A percentile compares a stretch with the other conserved stretches of the same genome.
Conservation (phyloP, 164 flowering plant genomes). For the Kalanchoe fedtschenkoi region DNA sequence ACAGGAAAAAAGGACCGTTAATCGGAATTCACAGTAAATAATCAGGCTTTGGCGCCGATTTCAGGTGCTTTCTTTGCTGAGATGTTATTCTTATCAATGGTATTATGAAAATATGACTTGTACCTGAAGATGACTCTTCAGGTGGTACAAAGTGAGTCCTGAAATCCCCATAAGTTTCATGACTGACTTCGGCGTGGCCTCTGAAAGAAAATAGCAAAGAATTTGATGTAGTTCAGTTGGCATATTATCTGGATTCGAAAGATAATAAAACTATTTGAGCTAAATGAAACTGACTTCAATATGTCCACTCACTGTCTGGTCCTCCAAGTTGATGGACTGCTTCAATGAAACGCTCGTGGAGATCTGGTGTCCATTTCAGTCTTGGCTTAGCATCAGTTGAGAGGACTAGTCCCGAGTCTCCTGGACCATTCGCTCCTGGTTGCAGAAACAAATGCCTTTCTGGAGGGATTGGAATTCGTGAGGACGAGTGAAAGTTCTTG, state of each 20-base stretch:
- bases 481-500: conserved; percentile 40
- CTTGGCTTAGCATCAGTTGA: conserved; percentile 97
- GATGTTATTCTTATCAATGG: background rate
- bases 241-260: background rate
- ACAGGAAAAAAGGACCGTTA: conserved; percentile 9
- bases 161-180: conserved; percentile 95
- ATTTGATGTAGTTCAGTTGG: conserved; percentile 9
- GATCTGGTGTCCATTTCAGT: conserved; percentile 91
- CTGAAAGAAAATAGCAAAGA: conserved; percentile 30
- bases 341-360: conserved; percentile 78
- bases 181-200: conserved; percentile 92
- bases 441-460: conserved; percentile 69
- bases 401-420: conserved; percentile 86
- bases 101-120: background rate
- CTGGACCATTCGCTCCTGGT: conserved; percentile 40
- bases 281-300: conserved; percentile 5
- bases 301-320: conserved; percentile 73
- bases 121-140: conserved; percentile 97
- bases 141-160: conserved; percentile 91
- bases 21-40: background rate
- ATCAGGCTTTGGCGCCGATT: too few relatives aligned
- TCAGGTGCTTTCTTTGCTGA: too few relatives aligned
- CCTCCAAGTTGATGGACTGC: conserved; percentile 94
- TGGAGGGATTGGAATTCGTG: conserved; percentile 39
- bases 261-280: background rate